Evolutionary conservation across 75 land plant genomes (phyloP), one percentile per base, ranked within the genome.

Genomic region (Cryptomeria japonica): DNA sequence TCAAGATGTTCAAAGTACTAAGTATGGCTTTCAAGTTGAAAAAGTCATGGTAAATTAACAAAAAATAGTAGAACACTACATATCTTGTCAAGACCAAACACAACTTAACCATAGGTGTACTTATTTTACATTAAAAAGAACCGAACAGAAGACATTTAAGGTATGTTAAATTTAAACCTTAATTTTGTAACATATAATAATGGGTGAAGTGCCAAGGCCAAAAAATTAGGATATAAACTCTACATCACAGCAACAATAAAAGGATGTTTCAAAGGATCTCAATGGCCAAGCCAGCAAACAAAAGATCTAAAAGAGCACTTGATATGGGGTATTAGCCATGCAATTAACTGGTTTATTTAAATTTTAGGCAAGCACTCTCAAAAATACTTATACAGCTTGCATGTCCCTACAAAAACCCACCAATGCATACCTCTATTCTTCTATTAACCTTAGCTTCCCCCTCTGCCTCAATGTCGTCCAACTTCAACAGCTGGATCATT

Each of bases 401-500:
- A 46, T 9, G 18, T 42, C 14, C 28, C 3, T 28, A 42, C 46
- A 82, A n/a, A 3, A 46, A 44, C 1, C 84, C 84, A 44, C 14
- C 84, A 9, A 11, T 44, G 46, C 8, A n/a, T 89, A 97, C 99
- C 97, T 97, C 96, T 76, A 82, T 91, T 87, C 89, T 91, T 84
- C 97, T 88, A 64, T 94, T 95, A 73, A 91, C 73, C 88, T 91
- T 97, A 68, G 94, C 97, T 86, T 96, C 97, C 79, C 97, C 99
- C 87, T 93, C 91, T 84, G 96, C 99, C 85, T 94, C 94, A 87
- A 97, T 94, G 73, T 94, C 56, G 85, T 97, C 99, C 91, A 97
- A 88, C 83, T 94, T 96, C 87, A 97, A 89, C 89, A 97, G 89
- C 80, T 96, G 91, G 85, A 87, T 86, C 99, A 97, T 97, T 36